Conservation (phyloP, 78 protist genomes). For the Creolimax fragrantissima region DNA sequence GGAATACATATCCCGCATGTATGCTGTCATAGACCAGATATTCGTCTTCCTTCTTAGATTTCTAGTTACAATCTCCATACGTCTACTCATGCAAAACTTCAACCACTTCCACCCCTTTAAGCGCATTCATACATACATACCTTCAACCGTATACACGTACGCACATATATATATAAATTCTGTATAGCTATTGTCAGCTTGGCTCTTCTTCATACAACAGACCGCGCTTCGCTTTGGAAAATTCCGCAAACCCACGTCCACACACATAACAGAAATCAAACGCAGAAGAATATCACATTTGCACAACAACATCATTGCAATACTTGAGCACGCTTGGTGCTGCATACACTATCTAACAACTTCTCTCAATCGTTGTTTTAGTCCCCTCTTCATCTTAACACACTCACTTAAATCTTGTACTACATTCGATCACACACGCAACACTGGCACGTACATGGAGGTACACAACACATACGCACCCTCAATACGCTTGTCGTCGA, state of each 20-base stretch:
- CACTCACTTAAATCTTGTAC: neutral
- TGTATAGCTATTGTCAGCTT: neutral
- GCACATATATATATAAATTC: neutral
- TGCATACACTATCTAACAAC: neutral
- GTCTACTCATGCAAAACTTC: too few species aligned
- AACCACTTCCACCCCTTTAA: too few species aligned
- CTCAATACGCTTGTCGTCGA: too few species aligned
- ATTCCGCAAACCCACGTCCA: too few species aligned
- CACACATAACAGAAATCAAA: neutral
- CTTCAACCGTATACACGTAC: neutral
- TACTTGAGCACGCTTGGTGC: neutral
- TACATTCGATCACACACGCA: too few species aligned
- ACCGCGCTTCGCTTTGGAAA: neutral
- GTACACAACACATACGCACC: too few species aligned
- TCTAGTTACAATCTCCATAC: too few species aligned
- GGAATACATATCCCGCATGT: too few species aligned
- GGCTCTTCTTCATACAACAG: neutral
- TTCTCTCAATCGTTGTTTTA: neutral
- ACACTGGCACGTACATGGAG: neutral
- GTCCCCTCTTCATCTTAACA: neutral
- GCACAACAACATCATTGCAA: neutral
- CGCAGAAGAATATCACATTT: neutral
- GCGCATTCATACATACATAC: neutral
- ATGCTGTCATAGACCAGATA: too few species aligned
- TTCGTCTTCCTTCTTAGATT: too few species aligned